phyloP scores from a whole-genome alignment of 495 filamentous ascomycete genomes.

The Hyaloscypha finlandica region DNA sequence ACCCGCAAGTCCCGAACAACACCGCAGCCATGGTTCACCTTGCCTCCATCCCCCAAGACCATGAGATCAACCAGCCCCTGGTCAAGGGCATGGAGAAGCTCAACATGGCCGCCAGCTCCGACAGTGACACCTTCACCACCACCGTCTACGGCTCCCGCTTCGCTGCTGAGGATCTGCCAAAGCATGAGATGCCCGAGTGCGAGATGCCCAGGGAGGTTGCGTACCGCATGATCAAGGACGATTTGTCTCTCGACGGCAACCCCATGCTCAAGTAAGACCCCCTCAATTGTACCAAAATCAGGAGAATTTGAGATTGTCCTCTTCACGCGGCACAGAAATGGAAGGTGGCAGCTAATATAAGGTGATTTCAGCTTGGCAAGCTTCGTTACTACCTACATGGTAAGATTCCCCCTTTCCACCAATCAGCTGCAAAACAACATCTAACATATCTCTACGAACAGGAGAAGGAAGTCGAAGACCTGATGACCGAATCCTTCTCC shows the following conservation, averaged over 20 bases:
- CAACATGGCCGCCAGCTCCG: conserved; percentile 37
- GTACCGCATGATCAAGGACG: conserved; percentile 94
- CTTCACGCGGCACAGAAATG: neutral
- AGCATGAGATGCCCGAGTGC: conserved; percentile 82
- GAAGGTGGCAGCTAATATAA: conserved; percentile 1
- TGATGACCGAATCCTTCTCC: conserved; percentile 84
- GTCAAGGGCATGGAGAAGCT: conserved; percentile 49
- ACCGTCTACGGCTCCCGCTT: conserved; percentile 86
- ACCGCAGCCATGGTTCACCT: conserved; percentile 69
- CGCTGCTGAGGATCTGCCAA: conserved; percentile 75
- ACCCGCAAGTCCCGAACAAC: conserved; percentile 1
- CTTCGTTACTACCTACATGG: conserved; percentile 89
- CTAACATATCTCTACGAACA: conserved; percentile 5
- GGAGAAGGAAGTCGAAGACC: conserved; percentile 86
- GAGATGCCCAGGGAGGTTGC: conserved; percentile 91
- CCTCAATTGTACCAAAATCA: neutral
- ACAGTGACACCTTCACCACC: conserved; percentile 61
- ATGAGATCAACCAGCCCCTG: conserved; percentile 41
- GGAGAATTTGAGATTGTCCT: neutral
- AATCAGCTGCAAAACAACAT: neutral
- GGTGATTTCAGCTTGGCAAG: conserved; percentile 58
- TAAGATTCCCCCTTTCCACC: conserved; percentile 35
- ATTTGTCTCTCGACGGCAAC: conserved; percentile 86
- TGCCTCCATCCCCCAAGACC: conserved; percentile 53
- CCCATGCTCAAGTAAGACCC: conserved; percentile 75